Evolutionary conservation across 202 grass and related monocot species (phyloP).

Genomic region (Panicum virgatum): DNA sequence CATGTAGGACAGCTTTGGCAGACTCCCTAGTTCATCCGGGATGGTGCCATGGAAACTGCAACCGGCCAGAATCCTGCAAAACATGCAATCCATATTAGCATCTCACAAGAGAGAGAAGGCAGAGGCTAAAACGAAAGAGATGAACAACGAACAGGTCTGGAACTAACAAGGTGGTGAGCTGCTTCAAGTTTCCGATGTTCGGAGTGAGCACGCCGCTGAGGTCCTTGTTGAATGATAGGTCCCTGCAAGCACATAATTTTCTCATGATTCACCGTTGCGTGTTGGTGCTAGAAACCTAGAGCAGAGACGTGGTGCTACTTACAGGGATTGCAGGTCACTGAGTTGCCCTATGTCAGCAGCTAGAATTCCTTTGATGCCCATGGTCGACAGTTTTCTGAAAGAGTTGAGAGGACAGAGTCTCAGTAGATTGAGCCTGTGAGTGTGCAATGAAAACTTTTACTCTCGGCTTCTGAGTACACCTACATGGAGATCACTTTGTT

Average conservation of each 20-base stretch:
- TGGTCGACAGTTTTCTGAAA: constrained; percentile 86
- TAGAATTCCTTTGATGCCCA: constrained; percentile 78
- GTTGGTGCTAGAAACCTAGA: neutral
- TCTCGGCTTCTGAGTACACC: neutral
- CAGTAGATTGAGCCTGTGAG: neutral
- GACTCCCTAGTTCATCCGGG: constrained; percentile 65
- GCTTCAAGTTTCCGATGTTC: constrained; percentile 74
- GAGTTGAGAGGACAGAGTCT: neutral
- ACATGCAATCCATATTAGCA: constrained; percentile 11
- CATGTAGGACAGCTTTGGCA: constrained; percentile 70
- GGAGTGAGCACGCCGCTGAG: constrained; percentile 61
- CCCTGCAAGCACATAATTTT: constrained; percentile 48
- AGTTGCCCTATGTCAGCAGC: constrained; percentile 79
- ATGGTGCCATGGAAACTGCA: constrained; percentile 85
- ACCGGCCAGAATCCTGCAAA: constrained; percentile 71
- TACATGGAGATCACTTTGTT: constrained; percentile 76
- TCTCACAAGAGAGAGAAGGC: neutral
- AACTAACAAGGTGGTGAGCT: constrained; percentile 80
- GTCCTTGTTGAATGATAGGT: constrained; percentile 74
- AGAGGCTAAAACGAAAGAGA: neutral
- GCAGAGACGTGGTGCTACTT: constrained; percentile 36
- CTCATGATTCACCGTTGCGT: constrained; percentile 10
- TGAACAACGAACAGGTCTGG: neutral
- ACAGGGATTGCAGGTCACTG: constrained; percentile 68
- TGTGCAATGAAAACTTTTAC: neutral